Evolutionary conservation across 805 yeast genomes (phyloP).

Genomic region (Starmera dryadoides): DNA sequence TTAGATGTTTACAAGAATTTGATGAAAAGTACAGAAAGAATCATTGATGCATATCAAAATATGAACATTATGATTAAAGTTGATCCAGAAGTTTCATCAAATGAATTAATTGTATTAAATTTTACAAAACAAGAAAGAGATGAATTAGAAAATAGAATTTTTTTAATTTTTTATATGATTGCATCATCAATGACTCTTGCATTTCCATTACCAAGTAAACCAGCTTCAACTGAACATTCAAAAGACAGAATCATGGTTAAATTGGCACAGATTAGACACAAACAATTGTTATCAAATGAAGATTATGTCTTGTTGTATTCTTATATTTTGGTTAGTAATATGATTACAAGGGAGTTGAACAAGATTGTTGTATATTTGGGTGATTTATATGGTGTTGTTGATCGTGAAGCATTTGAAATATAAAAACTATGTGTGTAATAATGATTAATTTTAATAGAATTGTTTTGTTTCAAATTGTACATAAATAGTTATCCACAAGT

Average conservation of each 20-base stretch:
- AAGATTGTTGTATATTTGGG: conserved; percentile 47
- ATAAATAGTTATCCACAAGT: conserved; percentile 43
- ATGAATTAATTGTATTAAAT: conserved; percentile 49
- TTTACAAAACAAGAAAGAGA: conserved; percentile 49
- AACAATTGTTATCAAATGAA: conserved; percentile 42
- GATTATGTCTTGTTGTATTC: conserved; percentile 75
- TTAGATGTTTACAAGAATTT: conserved; percentile 40
- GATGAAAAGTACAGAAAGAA: conserved; percentile 49
- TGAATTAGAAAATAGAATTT: conserved; percentile 67
- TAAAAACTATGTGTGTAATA: neutral
- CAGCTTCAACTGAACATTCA: conserved; percentile 73
- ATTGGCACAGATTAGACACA: conserved; percentile 48
- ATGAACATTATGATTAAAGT: conserved; percentile 60
- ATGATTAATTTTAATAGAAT: neutral
- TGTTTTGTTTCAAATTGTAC: neutral
- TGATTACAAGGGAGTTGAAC: conserved; percentile 59
- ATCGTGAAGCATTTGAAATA: conserved; percentile 23
- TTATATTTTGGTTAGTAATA: conserved; percentile 63
- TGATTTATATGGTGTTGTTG: conserved; percentile 57
- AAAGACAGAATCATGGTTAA: conserved; percentile 62
- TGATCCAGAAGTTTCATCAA: conserved; percentile 43
- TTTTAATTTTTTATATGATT: conserved; percentile 69
- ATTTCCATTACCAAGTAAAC: conserved; percentile 68
- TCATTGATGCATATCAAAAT: conserved; percentile 71
- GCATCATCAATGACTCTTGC: conserved; percentile 72